Evolutionary conservation across 441 rosid species (phyloP), one percentile per base, ranked within the genome.

Genomic region (Populus hybrid): DNA sequence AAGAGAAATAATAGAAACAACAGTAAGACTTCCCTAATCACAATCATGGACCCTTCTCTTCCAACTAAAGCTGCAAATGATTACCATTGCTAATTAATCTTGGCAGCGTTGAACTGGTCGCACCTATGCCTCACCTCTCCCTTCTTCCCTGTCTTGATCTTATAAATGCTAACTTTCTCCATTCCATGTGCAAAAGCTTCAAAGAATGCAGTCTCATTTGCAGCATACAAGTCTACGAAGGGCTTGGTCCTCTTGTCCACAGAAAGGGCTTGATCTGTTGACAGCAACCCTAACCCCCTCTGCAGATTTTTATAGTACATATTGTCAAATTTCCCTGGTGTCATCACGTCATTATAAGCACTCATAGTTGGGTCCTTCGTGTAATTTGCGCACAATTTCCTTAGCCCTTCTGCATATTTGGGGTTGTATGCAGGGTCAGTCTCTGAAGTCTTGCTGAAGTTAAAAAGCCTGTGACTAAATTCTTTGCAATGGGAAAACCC

Each of bases 401-500:
- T 83, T 29, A 90, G 64, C 73, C 84, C 80, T n/a, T 76, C 76
- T 8, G 91, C 92, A 69, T 80, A 89, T 69, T 68, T 73, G 21
- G 89, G 88, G 66, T 89, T 64, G 69, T 74, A 56, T 2, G 86
- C 73, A 0, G 85, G 89, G 59, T 79, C 90, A 9, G 75, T 56
- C 14, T 76, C 38, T 12, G 82, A 73, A 3, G 45, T 75, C 38
- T 78, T 79, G 85, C 86, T 87, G 80, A 65, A 80, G 78, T 82
- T 81, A 82, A 80, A 92, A 74, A 92, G 72, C 63, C 92, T 78
- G 29, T 75, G 14, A 23, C 86, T 86, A 79, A 90, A 90, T 78
- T 92, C 92, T 56, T 83, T 89, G 81, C 97, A 89, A 33, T 90
- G 97, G 2, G 93, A 75, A 82, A 92, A 92, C 10, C 97, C 94